Conservation (phyloP, 306 rosid genomes). For the Urtica urens region DNA sequence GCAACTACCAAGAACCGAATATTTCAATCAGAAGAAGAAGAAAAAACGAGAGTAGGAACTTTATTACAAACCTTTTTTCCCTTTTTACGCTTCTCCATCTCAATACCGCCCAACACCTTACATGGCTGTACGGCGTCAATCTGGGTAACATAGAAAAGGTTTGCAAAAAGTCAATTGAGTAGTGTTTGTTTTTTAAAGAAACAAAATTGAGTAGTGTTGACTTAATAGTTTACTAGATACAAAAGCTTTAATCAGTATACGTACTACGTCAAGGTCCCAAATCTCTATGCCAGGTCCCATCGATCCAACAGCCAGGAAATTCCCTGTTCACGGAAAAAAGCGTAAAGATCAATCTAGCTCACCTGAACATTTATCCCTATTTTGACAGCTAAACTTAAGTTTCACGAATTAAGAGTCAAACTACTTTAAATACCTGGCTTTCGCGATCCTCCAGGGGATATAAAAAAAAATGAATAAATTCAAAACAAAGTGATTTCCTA, state of each 20-base stretch:
- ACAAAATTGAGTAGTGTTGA: too few species aligned
- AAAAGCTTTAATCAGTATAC: too few species aligned
- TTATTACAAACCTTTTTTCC: conserved; percentile 42
- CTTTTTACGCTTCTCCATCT: conserved; percentile 47
- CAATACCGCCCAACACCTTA: conserved; percentile 53
- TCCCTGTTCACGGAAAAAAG: conserved; percentile 41
- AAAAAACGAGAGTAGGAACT: conserved; percentile 18
- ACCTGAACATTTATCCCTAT: neutral
- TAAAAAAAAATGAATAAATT: too few species aligned
- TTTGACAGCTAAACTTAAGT: neutral
- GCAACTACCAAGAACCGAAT: conserved; percentile 1
- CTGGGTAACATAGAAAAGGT: conserved; percentile 25
- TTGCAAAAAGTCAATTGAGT: conserved; percentile 1
- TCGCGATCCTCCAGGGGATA: too few species aligned
- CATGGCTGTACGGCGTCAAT: conserved; percentile 79
- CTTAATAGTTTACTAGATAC: too few species aligned
- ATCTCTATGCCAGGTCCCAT: conserved; percentile 89
- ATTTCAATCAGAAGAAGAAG: too few species aligned
- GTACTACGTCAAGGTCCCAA: conserved; percentile 93
- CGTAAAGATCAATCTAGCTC: conserved; percentile 10
- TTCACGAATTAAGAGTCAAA: too few species aligned
- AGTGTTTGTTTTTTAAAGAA: too few species aligned
- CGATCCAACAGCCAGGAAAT: conserved; percentile 73
- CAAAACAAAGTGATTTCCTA: too few species aligned
- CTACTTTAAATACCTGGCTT: too few species aligned